Evolutionary conservation across 331 rosid genomes (phyloP), one percentile per base, ranked within the genome.

Genomic region (Malus hybrid): DNA sequence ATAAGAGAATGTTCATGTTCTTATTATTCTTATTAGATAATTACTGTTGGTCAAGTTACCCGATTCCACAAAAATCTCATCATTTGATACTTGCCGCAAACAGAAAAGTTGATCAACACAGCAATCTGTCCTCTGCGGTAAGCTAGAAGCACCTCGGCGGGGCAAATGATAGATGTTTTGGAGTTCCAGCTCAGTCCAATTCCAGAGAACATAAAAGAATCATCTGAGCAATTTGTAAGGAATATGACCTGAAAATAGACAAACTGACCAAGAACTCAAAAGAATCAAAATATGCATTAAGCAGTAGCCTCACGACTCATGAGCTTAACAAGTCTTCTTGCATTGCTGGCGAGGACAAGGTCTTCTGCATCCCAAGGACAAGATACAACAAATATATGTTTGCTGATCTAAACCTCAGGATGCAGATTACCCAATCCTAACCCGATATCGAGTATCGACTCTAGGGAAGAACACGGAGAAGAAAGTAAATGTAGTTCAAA

Each of bases 401-500:
- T 42, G 76, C 69, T 70, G 74, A 71, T 85, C 79, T 83, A 88
- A 73, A 84, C 87, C 90, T 85, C 79, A 85, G 85, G 90, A 85
- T 84, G 88, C 87, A 85, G 97, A 93, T 93, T 91, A 91, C 79
- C 98, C 46, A 16, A 83, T 86, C 93, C 90, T 81, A 13, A 79
- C 82, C 84, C 97, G 86, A 87, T 84, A 80, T 62, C 67, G 39
- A 19, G 3, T 20, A 33, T 33, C 7, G 14, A 54, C 67, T 76
- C 79, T 65, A 78, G 44, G 59, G 13, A 61, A 65, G 60, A 76
- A 2, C 50, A 44, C 5, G 6, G 14, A 15, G 12, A 34, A 24
- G 48, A 56, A 32, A 39, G 4, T 32, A 73, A 71, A 15, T 72
- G 29, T 12, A 22, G 42, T 62, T 64, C 8, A 73, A 64, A 33